Conservation (phyloP, 2,329 filamentous ascomycete genomes). For the Xylariales sp. region DNA sequence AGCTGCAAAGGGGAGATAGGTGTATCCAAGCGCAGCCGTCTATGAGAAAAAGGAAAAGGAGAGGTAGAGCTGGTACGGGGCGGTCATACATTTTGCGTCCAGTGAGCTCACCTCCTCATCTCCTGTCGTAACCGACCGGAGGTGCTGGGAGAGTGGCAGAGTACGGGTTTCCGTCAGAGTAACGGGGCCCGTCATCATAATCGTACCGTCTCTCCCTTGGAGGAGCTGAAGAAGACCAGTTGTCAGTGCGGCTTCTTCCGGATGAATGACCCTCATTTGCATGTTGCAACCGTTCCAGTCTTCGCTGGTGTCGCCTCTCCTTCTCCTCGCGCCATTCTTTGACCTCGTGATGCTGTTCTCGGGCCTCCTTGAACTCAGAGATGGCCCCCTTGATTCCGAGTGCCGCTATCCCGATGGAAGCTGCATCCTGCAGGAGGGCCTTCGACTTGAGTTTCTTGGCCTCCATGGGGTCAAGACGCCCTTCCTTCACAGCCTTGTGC, state of each 20-base stretch:
- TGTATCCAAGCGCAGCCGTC: conserved; percentile 6
- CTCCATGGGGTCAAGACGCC: conserved; percentile 44
- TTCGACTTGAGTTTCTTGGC: conserved; percentile 55
- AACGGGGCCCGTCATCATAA: conserved; percentile 40
- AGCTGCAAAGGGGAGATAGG: conserved; percentile 7
- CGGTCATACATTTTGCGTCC: conserved; percentile 7
- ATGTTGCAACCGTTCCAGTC: conserved; percentile 32
- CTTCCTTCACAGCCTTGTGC: conserved; percentile 49
- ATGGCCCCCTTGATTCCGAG: conserved; percentile 54
- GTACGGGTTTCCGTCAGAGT: conserved; percentile 44
- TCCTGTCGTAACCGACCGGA: conserved; percentile 31
- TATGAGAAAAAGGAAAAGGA: neutral
- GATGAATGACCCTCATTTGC: conserved; percentile 21
- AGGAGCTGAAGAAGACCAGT: conserved; percentile 38
- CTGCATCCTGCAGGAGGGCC: conserved; percentile 52
- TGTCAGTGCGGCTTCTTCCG: conserved; percentile 38
- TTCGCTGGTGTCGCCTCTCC: conserved; percentile 42
- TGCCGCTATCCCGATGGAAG: conserved; percentile 54
- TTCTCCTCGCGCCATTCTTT: conserved; percentile 46
- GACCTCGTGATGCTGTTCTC: conserved; percentile 43
- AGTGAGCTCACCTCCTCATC: conserved; percentile 18
- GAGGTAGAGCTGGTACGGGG: conserved; percentile 1
- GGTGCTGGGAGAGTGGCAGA: conserved; percentile 36
- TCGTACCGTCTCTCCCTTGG: conserved; percentile 31
- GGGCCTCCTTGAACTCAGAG: conserved; percentile 51